Conservation (phyloP, 257 asterid genomes). For the Vinca minor region DNA sequence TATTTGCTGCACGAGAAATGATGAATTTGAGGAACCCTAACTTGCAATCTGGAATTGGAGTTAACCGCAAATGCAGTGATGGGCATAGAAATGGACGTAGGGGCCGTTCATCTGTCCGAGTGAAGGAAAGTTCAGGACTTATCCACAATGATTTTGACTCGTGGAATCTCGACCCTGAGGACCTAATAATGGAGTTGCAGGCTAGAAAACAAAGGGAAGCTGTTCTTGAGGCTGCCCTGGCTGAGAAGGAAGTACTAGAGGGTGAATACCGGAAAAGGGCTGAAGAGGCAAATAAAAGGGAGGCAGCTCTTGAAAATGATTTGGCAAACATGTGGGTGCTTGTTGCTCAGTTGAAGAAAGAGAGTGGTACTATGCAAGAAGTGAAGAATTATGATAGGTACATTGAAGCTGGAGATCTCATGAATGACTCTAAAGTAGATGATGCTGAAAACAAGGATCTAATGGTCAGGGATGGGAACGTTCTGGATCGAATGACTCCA, state of each 20-base stretch:
- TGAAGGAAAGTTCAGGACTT: conserved; percentile 44
- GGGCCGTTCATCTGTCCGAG: conserved; percentile 50
- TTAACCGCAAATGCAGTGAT: conserved; percentile 53
- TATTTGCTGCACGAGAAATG: conserved; percentile 54
- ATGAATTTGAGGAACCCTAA: conserved; percentile 43
- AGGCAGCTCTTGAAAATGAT: conserved; percentile 84
- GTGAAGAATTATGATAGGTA: conserved; percentile 31
- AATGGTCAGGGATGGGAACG: conserved; percentile 27
- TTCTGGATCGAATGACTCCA: conserved; percentile 27
- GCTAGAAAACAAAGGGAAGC: conserved; percentile 86
- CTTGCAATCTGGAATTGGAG: conserved; percentile 32
- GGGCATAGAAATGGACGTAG: conserved; percentile 47
- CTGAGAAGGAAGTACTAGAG: conserved; percentile 75
- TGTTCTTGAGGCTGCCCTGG: conserved; percentile 77
- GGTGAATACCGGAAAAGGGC: conserved; percentile 68
- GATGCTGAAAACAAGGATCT: conserved; percentile 34
- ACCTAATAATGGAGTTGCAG: conserved; percentile 74
- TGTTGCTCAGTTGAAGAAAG: conserved; percentile 87
- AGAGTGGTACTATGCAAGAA: conserved; percentile 38
- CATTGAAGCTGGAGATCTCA: conserved; percentile 26
- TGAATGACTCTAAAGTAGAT: conserved; percentile 30
- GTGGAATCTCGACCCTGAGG: conserved; percentile 73
- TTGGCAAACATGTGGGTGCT: conserved; percentile 99
- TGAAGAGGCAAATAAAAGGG: conserved; percentile 85
- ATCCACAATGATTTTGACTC: conserved; percentile 56